These are phyloP conservation scores for Didymella sp. DNA, from an alignment of 2,329 filamentous ascomycete genomes.

Conservation along the genomic window DNA sequence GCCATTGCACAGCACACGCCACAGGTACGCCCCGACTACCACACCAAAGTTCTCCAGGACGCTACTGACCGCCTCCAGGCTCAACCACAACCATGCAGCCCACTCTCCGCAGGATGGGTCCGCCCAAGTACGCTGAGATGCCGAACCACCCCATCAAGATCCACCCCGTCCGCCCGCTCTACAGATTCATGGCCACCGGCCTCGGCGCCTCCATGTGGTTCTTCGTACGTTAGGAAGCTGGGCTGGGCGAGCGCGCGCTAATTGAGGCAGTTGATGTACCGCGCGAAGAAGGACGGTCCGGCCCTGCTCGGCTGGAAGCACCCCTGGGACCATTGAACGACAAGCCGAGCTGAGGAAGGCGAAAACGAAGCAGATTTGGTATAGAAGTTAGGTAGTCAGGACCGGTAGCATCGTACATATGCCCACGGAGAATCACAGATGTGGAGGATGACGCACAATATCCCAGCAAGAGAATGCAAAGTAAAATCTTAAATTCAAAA, in stretches of 20 bases:
- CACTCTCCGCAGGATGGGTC: constrained; percentile 43
- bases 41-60: neutral
- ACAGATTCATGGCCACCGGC: constrained; percentile 84
- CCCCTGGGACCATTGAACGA: constrained; percentile 56
- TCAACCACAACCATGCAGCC: constrained; percentile 37
- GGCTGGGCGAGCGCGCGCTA: constrained; percentile 21
- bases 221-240: constrained; percentile 70
- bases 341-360: neutral
- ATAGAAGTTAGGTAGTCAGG: neutral
- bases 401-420: constrained; percentile 25
- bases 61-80: constrained; percentile 27
- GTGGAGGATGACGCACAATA: constrained; percentile 16
- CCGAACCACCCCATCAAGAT: constrained; percentile 63
- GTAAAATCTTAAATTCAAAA: constrained; percentile 8
- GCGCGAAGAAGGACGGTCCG: constrained; percentile 94
- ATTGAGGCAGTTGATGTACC: constrained; percentile 80
- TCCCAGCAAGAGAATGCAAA: constrained; percentile 24
- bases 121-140: constrained; percentile 48
- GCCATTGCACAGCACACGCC: constrained; percentile 42
- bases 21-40: constrained; percentile 30
- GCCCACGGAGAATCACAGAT: neutral
- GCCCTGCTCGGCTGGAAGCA: constrained; percentile 92
- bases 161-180: constrained; percentile 71
- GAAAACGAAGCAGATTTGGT: neutral
- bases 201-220: constrained; percentile 99